Evolutionary conservation across 306 rosid species (phyloP).

Genomic region (Pachyrhizus erosus): DNA sequence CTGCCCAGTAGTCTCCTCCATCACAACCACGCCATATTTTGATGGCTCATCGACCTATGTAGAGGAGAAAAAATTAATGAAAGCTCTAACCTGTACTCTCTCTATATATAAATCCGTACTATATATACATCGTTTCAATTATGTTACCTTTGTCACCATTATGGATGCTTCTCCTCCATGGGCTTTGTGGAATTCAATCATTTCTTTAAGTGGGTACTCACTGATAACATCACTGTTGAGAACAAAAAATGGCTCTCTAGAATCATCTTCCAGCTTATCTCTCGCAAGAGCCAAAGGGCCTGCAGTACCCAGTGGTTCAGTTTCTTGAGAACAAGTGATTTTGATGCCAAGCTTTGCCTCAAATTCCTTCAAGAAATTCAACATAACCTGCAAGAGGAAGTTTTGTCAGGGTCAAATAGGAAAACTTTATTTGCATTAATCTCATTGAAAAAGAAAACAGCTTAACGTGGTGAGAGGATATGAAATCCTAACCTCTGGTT

Average conservation of each 20-base stretch:
- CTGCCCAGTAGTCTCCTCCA: constrained; percentile 88
- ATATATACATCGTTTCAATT: background rate
- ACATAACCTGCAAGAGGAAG: constrained; percentile 75
- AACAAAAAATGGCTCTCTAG: constrained; percentile 94
- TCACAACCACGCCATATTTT: constrained; percentile 95
- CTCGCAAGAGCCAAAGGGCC: constrained; percentile 99
- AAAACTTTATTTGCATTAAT: constrained; percentile 34
- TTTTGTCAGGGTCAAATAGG: constrained; percentile 16
- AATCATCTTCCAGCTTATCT: constrained; percentile 77
- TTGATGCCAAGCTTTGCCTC: constrained; percentile 90
- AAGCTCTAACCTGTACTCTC: constrained; percentile 15
- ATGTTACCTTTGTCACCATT: constrained; percentile 95
- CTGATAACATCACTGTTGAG: constrained; percentile 98
- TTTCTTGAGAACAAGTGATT: constrained; percentile 99
- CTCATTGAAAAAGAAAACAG: constrained; percentile 13
- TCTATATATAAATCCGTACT: background rate
- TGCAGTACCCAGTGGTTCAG: constrained; percentile 98
- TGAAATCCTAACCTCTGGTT: constrained; percentile 79
- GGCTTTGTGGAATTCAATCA: constrained; percentile 85
- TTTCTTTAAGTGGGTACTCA: constrained; percentile 92
- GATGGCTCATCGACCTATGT: constrained; percentile 97
- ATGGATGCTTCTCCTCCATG: constrained; percentile 99
- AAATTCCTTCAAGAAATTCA: constrained; percentile 94
- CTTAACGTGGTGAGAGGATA: constrained; percentile 11
- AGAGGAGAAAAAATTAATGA: background rate